A percentile compares a stretch with the other conserved stretches of the same genome.
phyloP scores from a whole-genome alignment of 176 grass and related monocot genomes.

The Paspalum notatum region DNA sequence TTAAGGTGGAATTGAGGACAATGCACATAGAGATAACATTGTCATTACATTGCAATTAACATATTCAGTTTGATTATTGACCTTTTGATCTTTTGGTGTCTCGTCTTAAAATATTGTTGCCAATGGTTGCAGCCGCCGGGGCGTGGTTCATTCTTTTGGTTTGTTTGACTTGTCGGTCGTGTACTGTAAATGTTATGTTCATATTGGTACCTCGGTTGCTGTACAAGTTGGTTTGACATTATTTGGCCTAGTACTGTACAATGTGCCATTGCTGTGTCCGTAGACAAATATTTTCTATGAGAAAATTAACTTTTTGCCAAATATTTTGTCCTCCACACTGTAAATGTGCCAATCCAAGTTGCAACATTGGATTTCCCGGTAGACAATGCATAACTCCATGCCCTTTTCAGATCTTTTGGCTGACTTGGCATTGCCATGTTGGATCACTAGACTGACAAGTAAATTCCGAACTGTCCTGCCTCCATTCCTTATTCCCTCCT shows the following conservation, averaged over 20 bases:
- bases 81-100: conserved; percentile 46
- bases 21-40: conserved; percentile 37
- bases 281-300: no score
- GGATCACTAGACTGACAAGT: no score
- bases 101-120: conserved; percentile 9
- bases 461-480: no score
- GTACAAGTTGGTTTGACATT: conserved; percentile 35
- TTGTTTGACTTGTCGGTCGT: conserved; percentile 5
- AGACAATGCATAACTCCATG: no score
- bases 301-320: no score
- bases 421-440: no score
- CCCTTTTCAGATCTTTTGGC: no score
- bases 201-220: conserved; percentile 39
- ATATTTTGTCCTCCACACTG: no score
- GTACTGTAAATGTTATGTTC: conserved; percentile 45
- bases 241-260: conserved; percentile 4
- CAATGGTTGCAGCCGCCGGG: neutral
- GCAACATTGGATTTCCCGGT: no score
- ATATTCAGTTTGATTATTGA: conserved; percentile 28
- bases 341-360: no score
- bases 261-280: no score
- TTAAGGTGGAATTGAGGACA: conserved; percentile 41
- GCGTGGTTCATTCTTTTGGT: conserved; percentile 6
- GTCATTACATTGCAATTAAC: conserved; percentile 37
- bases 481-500: no score